These are phyloP conservation scores for Actinomortierella wolfii DNA, from an alignment of 371 early-diverging fungal species.

Conservation along the genomic window DNA sequence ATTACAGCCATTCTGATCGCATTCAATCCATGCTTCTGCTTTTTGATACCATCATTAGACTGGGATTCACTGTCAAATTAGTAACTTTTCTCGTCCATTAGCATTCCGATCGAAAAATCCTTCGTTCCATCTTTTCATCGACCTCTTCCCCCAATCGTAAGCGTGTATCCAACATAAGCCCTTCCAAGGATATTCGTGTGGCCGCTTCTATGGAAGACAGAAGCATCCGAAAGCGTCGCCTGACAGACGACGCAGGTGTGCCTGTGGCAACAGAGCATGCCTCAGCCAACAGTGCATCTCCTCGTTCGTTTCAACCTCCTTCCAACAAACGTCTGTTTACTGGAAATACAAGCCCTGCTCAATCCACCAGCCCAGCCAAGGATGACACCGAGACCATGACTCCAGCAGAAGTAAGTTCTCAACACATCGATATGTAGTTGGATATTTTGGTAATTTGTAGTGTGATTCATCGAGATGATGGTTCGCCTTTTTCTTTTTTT, in stretches of 20 bases:
- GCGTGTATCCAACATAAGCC: conserved; percentile 41
- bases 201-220: conserved; percentile 49
- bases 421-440: too few species aligned
- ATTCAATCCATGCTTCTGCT: too few species aligned
- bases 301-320: conserved; percentile 9
- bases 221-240: conserved; percentile 49
- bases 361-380: conserved; percentile 9
- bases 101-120: too few species aligned
- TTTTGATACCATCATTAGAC: too few species aligned
- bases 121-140: neutral
- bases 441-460: too few species aligned
- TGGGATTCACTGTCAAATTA: too few species aligned
- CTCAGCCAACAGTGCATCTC: conserved; percentile 11
- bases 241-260: conserved; percentile 41
- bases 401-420: conserved; percentile 20
- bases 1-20: too few species aligned
- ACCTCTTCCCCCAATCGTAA: neutral
- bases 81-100: too few species aligned
- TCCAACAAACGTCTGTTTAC: conserved; percentile 18
- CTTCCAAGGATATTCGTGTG: conserved; percentile 43
- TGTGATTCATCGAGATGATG: conserved; percentile 2
- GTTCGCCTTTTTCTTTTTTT: neutral
- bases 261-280: conserved; percentile 18
- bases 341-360: neutral
- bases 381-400: conserved; percentile 20